Evolutionary conservation across 306 rosid species (phyloP), one percentile per base, ranked within the genome.

Genomic region (Geum urbanum): DNA sequence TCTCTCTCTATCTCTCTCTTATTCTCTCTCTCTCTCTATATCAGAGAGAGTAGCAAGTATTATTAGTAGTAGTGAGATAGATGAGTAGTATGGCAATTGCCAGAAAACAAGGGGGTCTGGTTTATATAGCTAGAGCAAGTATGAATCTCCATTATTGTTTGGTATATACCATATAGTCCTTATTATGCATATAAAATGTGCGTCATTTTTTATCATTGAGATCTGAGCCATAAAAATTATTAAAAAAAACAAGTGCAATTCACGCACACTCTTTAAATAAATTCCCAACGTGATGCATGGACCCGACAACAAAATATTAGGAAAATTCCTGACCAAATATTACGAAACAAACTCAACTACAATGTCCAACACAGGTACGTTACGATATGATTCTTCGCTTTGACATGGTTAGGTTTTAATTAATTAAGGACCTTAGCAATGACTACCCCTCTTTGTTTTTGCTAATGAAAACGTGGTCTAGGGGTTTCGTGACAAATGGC

Each of bases 1-100:
- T 62, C 66, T 62, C 66, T 19, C 9, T 61, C 66, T 61, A 62
- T 62, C 66, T 62, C 66, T 19, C 9, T 61, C 66, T 61, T 14
- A 32, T 14, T 60, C 22, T 5, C 15, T 39, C 47, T 61, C 58
- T 9, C 6, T 1, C 14, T 11, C 14, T 46, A 46, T 46, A n/a
- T 11, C 59, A 7, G 35, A 54, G 7, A 13, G 3, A 53, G 6
- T 6, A 16, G 9, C 3, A 3, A 18, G 32, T 53, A 52, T 2
- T 7, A 19, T 24, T 19, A 56, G 62, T 3, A 4, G 12, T 1
- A 19, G 8, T n/a, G 24, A 15, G 7, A 3, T 16, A 20, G 65
- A 62, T 41, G 67, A 6, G 32, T 40, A n/a, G 32, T 40, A n/a
- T 2, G 46, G 50, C 67, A 62, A 62, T 58, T 62, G 35, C 16